Evolutionary conservation across 345 rosid genomes (phyloP).

Genomic region (Theobroma cacao): DNA sequence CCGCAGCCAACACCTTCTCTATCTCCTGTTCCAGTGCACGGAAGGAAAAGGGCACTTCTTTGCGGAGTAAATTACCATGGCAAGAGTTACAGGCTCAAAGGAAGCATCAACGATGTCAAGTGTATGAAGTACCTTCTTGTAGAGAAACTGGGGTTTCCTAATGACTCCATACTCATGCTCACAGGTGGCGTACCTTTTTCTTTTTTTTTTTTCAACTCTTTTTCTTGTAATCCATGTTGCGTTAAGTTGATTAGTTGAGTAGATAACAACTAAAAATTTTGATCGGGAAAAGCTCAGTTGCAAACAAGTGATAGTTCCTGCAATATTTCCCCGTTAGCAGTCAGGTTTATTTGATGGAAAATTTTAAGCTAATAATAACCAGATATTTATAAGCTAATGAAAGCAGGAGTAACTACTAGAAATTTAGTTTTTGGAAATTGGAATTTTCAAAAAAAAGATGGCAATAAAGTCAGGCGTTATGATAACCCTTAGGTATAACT

Average conservation of each 20-base stretch:
- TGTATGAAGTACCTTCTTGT: slow-evolving; percentile 51
- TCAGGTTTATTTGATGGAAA: not conserved
- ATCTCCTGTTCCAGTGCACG: slow-evolving; percentile 22
- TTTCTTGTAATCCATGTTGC: not conserved
- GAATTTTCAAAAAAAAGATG: too few relatives aligned
- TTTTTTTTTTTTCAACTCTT: not conserved
- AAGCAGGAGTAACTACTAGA: too few relatives aligned
- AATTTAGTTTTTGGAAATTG: too few relatives aligned
- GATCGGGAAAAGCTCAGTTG: not conserved
- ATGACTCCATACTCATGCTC: slow-evolving; percentile 34
- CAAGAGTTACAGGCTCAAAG: slow-evolving; percentile 39
- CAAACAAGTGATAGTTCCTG: not conserved
- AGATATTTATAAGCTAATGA: too few relatives aligned
- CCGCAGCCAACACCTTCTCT: slow-evolving; percentile 18
- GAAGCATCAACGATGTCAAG: slow-evolving; percentile 52
- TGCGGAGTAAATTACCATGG: slow-evolving; percentile 51
- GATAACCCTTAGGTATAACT: too few relatives aligned
- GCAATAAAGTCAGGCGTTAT: too few relatives aligned
- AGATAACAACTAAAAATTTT: not conserved
- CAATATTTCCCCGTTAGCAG: not conserved
- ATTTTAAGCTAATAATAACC: too few relatives aligned
- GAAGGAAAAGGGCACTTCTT: slow-evolving; percentile 53
- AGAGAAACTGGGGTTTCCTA: slow-evolving; percentile 45
- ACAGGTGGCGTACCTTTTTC: not conserved
- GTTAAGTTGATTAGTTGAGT: not conserved